Evolutionary conservation across 768 basidiomycete species (phyloP).

Genomic region (Psilocybe cyanescens): DNA sequence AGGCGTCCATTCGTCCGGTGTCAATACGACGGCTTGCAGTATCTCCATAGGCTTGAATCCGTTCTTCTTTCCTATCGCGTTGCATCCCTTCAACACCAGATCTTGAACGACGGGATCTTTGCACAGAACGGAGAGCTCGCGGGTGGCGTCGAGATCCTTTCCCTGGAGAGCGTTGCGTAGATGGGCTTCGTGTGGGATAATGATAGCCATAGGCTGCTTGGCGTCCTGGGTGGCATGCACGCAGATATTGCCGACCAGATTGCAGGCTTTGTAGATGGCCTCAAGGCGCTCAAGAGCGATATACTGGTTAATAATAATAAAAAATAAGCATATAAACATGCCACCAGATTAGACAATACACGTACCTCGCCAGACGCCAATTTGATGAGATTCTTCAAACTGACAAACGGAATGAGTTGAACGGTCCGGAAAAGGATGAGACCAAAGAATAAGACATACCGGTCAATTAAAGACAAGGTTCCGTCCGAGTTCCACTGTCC

Average conservation of each 20-base stretch:
- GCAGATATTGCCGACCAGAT: conserved; percentile 80
- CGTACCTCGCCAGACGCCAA: conserved; percentile 75
- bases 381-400: conserved; percentile 91
- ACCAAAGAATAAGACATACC: conserved; percentile 48
- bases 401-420: conserved; percentile 23
- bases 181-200: conserved; percentile 81
- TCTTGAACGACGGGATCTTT: conserved; percentile 53
- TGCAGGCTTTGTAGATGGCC: conserved; percentile 84
- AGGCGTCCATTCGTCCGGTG: conserved; percentile 90
- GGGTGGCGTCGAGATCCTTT: conserved; percentile 38
- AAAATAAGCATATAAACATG: conserved; percentile 7
- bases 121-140: conserved; percentile 59
- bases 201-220: conserved; percentile 82
- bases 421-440: not conserved
- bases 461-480: conserved; percentile 86
- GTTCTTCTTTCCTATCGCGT: conserved; percentile 81
- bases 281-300: conserved; percentile 92
- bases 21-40: conserved; percentile 76
- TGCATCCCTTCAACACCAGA: conserved; percentile 77
- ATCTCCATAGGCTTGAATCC: conserved; percentile 82
- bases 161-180: conserved; percentile 59
- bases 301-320: conserved; percentile 67
- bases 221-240: conserved; percentile 79
- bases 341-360: not conserved
- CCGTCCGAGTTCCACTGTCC: conserved; percentile 96